Conservation (phyloP, 176 grass and related monocot genomes). For the Calamus simplicifolius region DNA sequence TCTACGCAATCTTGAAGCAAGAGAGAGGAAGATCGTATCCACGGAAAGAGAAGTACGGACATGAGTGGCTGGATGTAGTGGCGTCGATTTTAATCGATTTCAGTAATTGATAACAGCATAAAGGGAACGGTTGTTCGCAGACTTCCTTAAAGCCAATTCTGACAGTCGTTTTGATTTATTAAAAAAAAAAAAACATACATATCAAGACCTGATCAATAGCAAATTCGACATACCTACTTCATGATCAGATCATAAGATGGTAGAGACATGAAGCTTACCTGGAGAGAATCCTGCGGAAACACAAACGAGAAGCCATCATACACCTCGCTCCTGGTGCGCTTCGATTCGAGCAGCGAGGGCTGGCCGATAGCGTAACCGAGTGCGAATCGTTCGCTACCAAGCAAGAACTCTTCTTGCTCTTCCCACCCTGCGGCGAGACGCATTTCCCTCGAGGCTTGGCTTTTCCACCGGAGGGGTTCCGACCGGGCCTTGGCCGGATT, state of each 20-base stretch:
- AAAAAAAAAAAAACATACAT: no score
- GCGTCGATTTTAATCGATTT: no score
- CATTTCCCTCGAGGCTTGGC: constrained; percentile 7
- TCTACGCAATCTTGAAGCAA: no score
- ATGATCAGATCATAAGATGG: background rate
- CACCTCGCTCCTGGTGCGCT: constrained; percentile 52
- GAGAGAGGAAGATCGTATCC: no score
- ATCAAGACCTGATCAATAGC: no score
- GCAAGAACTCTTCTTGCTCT: constrained; percentile 32
- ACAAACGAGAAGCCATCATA: constrained; percentile 80
- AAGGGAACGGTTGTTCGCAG: no score
- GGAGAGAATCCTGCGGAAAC: constrained; percentile 49
- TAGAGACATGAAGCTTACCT: constrained; percentile 32
- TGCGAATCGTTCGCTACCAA: constrained; percentile 40
- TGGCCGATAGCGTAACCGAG: constrained; percentile 66
- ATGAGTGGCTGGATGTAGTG: no score
- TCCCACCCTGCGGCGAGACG: constrained; percentile 19
- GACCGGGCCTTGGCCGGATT: constrained; percentile 5
- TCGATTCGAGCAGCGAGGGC: constrained; percentile 39
- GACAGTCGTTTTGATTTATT: no score
- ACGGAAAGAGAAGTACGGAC: no score
- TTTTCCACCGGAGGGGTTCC: background rate
- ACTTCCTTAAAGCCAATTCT: no score
- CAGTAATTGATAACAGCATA: no score
- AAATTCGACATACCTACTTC: no score